Evolutionary conservation across 495 filamentous ascomycete species (phyloP).

Genomic region (Daldinia concentrica): DNA sequence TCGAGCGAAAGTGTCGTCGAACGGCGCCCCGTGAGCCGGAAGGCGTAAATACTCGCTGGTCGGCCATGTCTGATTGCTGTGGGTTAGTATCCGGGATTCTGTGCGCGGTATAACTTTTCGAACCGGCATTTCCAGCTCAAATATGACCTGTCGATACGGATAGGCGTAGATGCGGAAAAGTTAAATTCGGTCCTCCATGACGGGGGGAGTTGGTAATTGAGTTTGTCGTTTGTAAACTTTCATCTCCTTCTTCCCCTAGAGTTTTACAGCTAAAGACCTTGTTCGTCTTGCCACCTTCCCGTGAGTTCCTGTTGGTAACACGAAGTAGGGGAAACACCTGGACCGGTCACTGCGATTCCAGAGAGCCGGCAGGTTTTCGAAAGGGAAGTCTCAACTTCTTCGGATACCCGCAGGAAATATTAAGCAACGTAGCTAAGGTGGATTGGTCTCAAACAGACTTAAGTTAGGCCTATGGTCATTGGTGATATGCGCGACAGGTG

Average conservation of each 20-base stretch:
- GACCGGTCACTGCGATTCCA: slow-evolving; percentile 31
- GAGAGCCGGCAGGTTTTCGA: slow-evolving; percentile 27
- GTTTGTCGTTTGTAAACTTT: slow-evolving; percentile 29
- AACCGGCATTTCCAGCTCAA: slow-evolving; percentile 32
- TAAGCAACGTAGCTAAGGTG: slow-evolving; percentile 14
- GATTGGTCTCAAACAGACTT: slow-evolving; percentile 21
- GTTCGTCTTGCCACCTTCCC: slow-evolving; percentile 24
- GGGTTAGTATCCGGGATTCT: slow-evolving; percentile 42
- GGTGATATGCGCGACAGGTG: slow-evolving; percentile 37
- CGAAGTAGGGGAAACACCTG: slow-evolving; percentile 30
- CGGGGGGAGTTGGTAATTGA: slow-evolving; percentile 15
- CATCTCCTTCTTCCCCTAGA: slow-evolving; percentile 28
- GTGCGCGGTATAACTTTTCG: slow-evolving; percentile 17
- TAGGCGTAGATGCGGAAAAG: slow-evolving; percentile 1
- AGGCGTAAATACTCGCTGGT: slow-evolving; percentile 40
- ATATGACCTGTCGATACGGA: slow-evolving; percentile 33
- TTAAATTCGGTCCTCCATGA: slow-evolving; percentile 41
- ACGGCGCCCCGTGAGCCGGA: slow-evolving; percentile 39
- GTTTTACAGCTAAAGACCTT: slow-evolving; percentile 12
- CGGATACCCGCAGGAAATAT: slow-evolving; percentile 35
- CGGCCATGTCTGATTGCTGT: slow-evolving; percentile 42
- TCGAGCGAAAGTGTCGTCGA: slow-evolving; percentile 41
- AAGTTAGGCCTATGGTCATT: slow-evolving; percentile 29
- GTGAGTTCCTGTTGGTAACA: slow-evolving; percentile 19
- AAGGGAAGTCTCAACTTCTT: slow-evolving; percentile 32